A percentile compares a stretch with the other conserved stretches of the same genome.
phyloP scores from a whole-genome alignment of 2,329 filamentous ascomycete genomes.

The Pestalotiopsis sp. region DNA sequence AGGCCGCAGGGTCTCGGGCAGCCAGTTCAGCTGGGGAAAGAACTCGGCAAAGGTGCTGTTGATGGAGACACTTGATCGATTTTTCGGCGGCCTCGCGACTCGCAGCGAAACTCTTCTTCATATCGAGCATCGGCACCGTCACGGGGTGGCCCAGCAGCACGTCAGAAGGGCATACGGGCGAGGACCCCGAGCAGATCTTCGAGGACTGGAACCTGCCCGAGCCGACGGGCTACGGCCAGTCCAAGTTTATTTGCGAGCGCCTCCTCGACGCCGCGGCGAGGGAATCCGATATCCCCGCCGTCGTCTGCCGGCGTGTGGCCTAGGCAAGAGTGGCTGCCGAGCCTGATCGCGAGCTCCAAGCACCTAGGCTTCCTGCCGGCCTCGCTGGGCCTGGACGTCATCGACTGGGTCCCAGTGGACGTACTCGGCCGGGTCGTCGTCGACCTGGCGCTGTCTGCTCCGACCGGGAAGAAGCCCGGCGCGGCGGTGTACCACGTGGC shows the following conservation, averaged over 20 bases:
- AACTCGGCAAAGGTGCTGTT: conserved; percentile 35
- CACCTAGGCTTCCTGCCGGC: conserved; percentile 37
- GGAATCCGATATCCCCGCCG: conserved; percentile 15
- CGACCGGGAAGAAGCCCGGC: conserved; percentile 11
- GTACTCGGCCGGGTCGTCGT: conserved; percentile 35
- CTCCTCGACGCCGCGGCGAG: conserved; percentile 23
- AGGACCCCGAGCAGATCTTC: neutral
- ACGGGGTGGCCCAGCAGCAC: neutral
- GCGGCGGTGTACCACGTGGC: conserved; percentile 18
- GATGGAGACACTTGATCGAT: conserved; percentile 27
- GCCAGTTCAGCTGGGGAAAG: conserved; percentile 33
- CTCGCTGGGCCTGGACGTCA: conserved; percentile 31
- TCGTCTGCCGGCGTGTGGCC: conserved; percentile 37
- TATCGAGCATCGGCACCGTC: conserved; percentile 23
- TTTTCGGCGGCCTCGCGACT: conserved; percentile 13
- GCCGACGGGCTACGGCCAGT: conserved; percentile 24
- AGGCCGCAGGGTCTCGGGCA: conserved; percentile 26
- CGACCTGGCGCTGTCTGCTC: conserved; percentile 24
- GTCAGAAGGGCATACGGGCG: neutral
- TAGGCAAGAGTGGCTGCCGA: conserved; percentile 40
- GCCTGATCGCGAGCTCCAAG: conserved; percentile 38
- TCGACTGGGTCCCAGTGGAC: conserved; percentile 48
- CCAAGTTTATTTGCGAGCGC: conserved; percentile 28
- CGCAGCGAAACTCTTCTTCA: conserved; percentile 17
- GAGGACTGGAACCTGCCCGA: neutral